Base-by-base conservation (phyloP, 1,284 basidiomycete genomes). In the Trichosporon sp. region DNA sequence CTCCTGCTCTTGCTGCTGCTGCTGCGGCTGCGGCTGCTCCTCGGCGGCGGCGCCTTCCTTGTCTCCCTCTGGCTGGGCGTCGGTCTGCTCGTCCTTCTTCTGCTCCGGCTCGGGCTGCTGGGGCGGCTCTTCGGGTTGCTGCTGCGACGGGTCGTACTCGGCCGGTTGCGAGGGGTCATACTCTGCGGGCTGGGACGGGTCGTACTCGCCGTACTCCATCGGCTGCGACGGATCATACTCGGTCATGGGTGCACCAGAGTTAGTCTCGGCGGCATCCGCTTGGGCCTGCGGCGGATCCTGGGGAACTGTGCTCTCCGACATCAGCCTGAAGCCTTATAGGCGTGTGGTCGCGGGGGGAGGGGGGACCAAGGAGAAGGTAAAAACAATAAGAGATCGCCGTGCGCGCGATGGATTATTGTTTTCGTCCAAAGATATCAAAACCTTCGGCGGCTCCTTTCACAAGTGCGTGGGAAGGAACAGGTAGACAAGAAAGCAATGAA, bases 171-270 rank as follows among this genome's bases (percentile, higher is more conserved):
- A 60, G 7, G 64, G 51, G 38, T 65, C 67, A 44, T 65, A 68
- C 23, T 68, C 35, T 23, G 63, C 67, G 9, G 64, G 68, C 27
- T 42, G 42, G 9, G 65, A 66, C 18, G 68, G 68, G 60, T 69
- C 68, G 47, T 65, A 56, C 56, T 60, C 56, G 56, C 56, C 56
- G 56, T 60, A 60, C 56, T 60, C 56, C 56, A 60, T 60, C 31
- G 56, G 56, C 56, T 60, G 56, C 27, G 56, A 60, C 29, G 56
- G 56, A 60, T 60, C 56, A 60, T 60, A 60, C 56, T 60, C 56
- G 32, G 27, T 35, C 66, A 15, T 51, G 35, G 27, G 31, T 35
- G 66, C 32, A 34, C 42, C 60, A 62, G 66, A 27, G 53, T 35
- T 65, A 29, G 58, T 34, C 58, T 53, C 62, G 58, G 58, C 23